Base-by-base conservation (phyloP, 2,329 filamentous ascomycete species). In the Eutypa lata region DNA sequence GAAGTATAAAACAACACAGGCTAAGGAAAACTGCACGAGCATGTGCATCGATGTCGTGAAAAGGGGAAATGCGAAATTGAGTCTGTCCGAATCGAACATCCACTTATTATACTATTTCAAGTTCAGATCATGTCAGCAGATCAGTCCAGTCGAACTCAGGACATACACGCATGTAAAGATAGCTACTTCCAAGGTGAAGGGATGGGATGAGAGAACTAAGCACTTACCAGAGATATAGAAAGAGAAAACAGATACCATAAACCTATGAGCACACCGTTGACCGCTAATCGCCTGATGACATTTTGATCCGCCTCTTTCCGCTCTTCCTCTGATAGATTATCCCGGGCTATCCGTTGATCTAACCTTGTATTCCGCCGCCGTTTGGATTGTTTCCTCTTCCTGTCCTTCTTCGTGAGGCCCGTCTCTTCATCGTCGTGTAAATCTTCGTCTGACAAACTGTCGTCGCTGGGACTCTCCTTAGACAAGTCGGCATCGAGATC, bases 41-140 rank as follows among this genome's bases (percentile, higher is more conserved):
- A 97, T 97, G 75, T 99, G 94, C 69, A 94, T 78, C 58, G 90
- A 90, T 3, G 94, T 99, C 11, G 92, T 96, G 72, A 97, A 97
- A 48, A 99, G 81, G 38, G 94, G 94, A 65, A 94, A 97, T 49
- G 90, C 87, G 69, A 99, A 99, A 72, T 97, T 88, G 61, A 95
- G 83, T 60, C 88, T 84, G 61, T 88, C 82, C 56, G 87, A 82
- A 65, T 90, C 89, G 74, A 99, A 97, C 93, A 99, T 97, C 94
- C 94, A 97, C 76, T 97, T 97, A 81, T 99, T 99, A 79, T 97
- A 99, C 88, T 94, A 59, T 48, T 31, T n/a, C 31, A 40, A 7
- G 44, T 21, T 6, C n/a, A n/a, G 14, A 28, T 19, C 14, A 24
- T 14, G 59, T 69, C 56, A 65, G 67, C 66, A 68, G 62, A 44